Evolutionary conservation across 2,329 filamentous ascomycete genomes (phyloP).

Genomic region (Aspergillus transmontanensis): DNA sequence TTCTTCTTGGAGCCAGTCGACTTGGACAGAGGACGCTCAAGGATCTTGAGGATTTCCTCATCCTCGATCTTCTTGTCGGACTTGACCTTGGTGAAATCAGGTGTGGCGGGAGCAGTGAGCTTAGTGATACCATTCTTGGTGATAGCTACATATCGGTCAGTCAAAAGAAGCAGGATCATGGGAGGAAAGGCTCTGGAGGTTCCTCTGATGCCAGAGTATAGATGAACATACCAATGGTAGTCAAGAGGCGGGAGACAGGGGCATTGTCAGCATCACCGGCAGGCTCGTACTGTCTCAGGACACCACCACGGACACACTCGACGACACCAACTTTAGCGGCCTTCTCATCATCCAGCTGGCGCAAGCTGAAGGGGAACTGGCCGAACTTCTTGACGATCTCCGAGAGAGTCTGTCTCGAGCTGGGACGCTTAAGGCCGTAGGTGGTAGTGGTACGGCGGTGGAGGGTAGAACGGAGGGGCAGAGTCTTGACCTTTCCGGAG

Average conservation of each 20-base stretch:
- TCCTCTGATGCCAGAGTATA: neutral
- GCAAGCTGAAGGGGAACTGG: conserved; percentile 94
- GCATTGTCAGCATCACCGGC: conserved; percentile 89
- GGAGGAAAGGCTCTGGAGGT: neutral
- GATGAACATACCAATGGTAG: conserved; percentile 78
- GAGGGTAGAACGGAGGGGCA: conserved; percentile 84
- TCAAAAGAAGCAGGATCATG: neutral
- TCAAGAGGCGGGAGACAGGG: conserved; percentile 83
- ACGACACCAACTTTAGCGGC: conserved; percentile 94
- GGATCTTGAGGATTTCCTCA: conserved; percentile 90
- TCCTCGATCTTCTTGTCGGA: conserved; percentile 98
- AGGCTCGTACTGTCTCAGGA: conserved; percentile 94
- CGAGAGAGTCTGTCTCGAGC: conserved; percentile 86
- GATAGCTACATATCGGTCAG: conserved; percentile 64
- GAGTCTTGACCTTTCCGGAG: conserved; percentile 89
- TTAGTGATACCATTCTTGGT: conserved; percentile 96
- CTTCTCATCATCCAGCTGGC: conserved; percentile 95
- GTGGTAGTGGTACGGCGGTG: conserved; percentile 91
- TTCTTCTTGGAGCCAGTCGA: conserved; percentile 72
- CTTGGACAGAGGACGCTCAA: conserved; percentile 78
- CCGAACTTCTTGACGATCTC: conserved; percentile 98
- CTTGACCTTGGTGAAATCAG: conserved; percentile 82
- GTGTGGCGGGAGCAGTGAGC: conserved; percentile 73
- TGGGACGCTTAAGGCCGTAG: conserved; percentile 90
- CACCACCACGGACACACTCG: conserved; percentile 90